Base-by-base conservation (phyloP, 441 rosid species). In the Corymbia citriodora region DNA sequence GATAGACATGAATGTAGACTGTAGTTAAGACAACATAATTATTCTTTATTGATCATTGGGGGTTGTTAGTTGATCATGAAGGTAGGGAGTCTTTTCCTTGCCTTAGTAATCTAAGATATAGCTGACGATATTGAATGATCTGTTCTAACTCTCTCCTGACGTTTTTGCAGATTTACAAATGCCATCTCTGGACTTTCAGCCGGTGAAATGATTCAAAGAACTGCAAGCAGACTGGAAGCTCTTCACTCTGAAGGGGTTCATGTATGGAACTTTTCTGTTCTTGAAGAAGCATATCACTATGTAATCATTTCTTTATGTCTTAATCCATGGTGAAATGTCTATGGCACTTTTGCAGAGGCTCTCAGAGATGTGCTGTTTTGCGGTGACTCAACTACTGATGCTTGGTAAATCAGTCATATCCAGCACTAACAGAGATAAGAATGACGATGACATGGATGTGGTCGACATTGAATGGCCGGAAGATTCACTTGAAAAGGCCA, bases 171-270 rank as follows among this genome's bases (percentile, higher is more conserved):
- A 96, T 97, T 98, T 92, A 92, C 98, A 31, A 95, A 93, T 92
- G 97, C 97, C 63, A 93, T 98, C 90, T 90, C 94, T 4, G 99
- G 99, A 88, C 90, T 91, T 90, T 91, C 93, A 79, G 92, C 94
- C 52, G 94, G 95, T 90, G 99, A 98, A 92, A 94, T 97, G 90
- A 92, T 96, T 90, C 98, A 97, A 91, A 95, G 97, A 90, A 97
- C 99, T 21, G 91, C 95, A 81, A 95, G 98, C 94, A 96, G 99
- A 92, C 94, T 97, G 55, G 99, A 98, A 91, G 93, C 97, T 65
- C 97, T 97, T 91, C 99, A 98, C 93, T 97, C 99, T 13, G 99
- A 98, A 93, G 99, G 99, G 63, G 95, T 97, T 94, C 99, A 98
- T 93, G 99, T 98, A 95, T 87, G 97, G 33, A 93, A 93, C 90